phyloP scores from a whole-genome alignment of 805 yeast species.

The Scheffersomyces stipitis region DNA sequence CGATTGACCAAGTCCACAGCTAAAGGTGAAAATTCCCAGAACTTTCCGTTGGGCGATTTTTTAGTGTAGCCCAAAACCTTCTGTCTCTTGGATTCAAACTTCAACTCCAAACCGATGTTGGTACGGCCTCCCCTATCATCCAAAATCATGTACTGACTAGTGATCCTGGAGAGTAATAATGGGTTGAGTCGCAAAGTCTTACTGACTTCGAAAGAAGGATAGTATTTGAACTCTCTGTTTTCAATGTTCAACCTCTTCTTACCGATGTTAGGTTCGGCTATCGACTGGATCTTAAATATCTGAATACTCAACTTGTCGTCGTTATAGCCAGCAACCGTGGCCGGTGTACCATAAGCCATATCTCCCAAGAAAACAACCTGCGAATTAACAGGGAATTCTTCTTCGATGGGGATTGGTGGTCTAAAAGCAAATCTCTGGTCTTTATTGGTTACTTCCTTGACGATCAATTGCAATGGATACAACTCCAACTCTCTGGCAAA shows the following conservation, averaged over 20 bases:
- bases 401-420: constrained; percentile 71
- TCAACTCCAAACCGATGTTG: constrained; percentile 81
- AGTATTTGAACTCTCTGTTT: constrained; percentile 53
- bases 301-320: constrained; percentile 52
- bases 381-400: constrained; percentile 76
- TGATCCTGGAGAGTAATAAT: constrained; percentile 69
- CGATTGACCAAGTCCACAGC: constrained; percentile 66
- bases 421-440: constrained; percentile 75
- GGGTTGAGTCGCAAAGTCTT: constrained; percentile 57
- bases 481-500: constrained; percentile 52
- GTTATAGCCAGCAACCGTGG: constrained; percentile 61
- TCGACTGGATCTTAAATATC: constrained; percentile 35
- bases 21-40: constrained; percentile 80
- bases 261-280: constrained; percentile 67
- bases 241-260: constrained; percentile 59
- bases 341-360: constrained; percentile 83
- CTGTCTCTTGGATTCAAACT: constrained; percentile 72
- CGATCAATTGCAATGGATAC: constrained; percentile 79
- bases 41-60: constrained; percentile 49
- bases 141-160: constrained; percentile 67
- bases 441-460: constrained; percentile 67
- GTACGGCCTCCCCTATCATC: constrained; percentile 45
- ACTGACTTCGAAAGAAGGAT: constrained; percentile 64
- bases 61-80: constrained; percentile 89
- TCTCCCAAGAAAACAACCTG: constrained; percentile 80